Evolutionary conservation across 176 grass and related monocot genomes (phyloP).

Genomic region (Alloteropsis semialata): DNA sequence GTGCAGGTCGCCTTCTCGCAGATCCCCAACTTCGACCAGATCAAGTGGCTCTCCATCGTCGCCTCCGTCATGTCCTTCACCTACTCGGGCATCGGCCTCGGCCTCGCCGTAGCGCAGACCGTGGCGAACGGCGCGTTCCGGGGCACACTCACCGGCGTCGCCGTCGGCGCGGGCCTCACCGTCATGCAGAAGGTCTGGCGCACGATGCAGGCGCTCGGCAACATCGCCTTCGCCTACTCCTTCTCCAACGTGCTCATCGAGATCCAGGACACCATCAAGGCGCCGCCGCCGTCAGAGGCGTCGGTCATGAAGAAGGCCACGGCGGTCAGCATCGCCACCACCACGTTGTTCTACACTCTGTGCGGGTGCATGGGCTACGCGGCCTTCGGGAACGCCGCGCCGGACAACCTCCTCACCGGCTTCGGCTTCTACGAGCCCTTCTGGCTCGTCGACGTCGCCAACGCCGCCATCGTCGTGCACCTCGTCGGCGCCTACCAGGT

Average conservation of each 20-base stretch:
- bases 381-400: constrained; percentile 57
- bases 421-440: constrained; percentile 76
- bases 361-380: constrained; percentile 74
- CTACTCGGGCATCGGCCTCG: constrained; percentile 65
- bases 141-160: constrained; percentile 56
- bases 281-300: constrained; percentile 54
- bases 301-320: constrained; percentile 67
- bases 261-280: constrained; percentile 67
- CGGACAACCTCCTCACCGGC: constrained; percentile 66
- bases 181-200: constrained; percentile 42
- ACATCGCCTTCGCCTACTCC: constrained; percentile 72
- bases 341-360: constrained; percentile 59
- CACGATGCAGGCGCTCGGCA: constrained; percentile 58
- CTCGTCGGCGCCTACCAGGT: constrained; percentile 67
- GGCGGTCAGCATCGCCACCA: constrained; percentile 38
- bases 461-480: constrained; percentile 69
- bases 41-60: constrained; percentile 70
- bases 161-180: constrained; percentile 37
- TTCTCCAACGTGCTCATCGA: constrained; percentile 71
- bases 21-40: constrained; percentile 71
- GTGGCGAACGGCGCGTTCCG: constrained; percentile 33
- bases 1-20: constrained; percentile 59
- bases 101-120: constrained; percentile 51
- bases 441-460: constrained; percentile 75
- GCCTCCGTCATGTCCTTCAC: constrained; percentile 73